These are phyloP conservation scores for Pelargonium nanum DNA, from an alignment of 345 rosid genomes.

Conservation along the genomic window DNA sequence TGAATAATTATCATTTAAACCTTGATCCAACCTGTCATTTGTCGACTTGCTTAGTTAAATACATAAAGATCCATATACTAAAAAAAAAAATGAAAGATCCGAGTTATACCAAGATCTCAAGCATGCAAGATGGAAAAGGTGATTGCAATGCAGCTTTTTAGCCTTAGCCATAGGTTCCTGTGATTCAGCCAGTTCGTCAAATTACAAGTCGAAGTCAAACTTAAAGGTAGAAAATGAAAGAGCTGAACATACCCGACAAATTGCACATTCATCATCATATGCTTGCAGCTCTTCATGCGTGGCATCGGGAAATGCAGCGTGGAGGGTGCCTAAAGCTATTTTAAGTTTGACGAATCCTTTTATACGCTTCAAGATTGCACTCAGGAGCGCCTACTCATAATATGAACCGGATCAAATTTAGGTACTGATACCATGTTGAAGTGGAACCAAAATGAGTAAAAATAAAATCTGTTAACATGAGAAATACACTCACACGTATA, in stretches of 20 bases:
- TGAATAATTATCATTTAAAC: slow-evolving; percentile 78
- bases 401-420: not conserved
- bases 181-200: slow-evolving; percentile 20
- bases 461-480: not conserved
- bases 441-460: not conserved
- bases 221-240: not conserved
- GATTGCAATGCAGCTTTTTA: slow-evolving; percentile 80
- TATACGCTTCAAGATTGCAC: slow-evolving; percentile 80
- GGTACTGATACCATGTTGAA: not conserved
- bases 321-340: slow-evolving; percentile 80
- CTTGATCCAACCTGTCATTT: slow-evolving; percentile 93
- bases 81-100: not conserved
- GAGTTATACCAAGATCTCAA: slow-evolving; percentile 82
- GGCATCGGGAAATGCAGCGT: slow-evolving; percentile 99
- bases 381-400: slow-evolving; percentile 70
- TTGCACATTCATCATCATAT: slow-evolving; percentile 98
- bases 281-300: slow-evolving; percentile 74
- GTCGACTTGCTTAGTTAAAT: not conserved
- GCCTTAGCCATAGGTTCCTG: slow-evolving; percentile 99
- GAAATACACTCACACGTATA: slow-evolving; percentile 63
- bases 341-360: slow-evolving; percentile 77
- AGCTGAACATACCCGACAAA: slow-evolving; percentile 69
- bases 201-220: not conserved
- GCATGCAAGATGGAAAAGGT: slow-evolving; percentile 94
- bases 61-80: not conserved